Base-by-base conservation (phyloP, 2,329 filamentous ascomycete species). In the Fusarium equiseti region DNA sequence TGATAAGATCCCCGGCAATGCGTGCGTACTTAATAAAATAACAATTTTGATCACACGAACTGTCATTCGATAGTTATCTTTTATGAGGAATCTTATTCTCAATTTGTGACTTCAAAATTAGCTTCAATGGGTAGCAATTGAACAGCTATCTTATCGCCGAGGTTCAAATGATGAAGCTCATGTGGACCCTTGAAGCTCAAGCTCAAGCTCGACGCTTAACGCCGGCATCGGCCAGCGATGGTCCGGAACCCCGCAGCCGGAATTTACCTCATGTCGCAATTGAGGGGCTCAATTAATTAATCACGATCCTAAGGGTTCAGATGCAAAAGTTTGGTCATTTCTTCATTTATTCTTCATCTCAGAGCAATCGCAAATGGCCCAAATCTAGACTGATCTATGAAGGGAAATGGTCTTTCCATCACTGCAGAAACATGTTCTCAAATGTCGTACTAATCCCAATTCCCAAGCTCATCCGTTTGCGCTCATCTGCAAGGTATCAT, bases 401-500 rank as follows among this genome's bases (percentile, higher is more conserved):
- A 20, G 35, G 45, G 18, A 32, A 42, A 38, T 26, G 44, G 60
- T 63, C 49, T 60, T 74, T 74, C 72, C 57, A 59, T 68, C 66
- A 63, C 38, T 16, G 16, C 16, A 61, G 42, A 51, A 62, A 16
- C 12, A 43, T n/a, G 18, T 51, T 46, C 18, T n/a, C 26, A 46
- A 52, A 62, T 65, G 59, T 42, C 49, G 61, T 74, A 74, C 72
- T 75, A 52, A 46, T 55, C 54, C 59, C 64, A 55, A 16, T 29
- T 32, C 43, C 54, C 52, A 13, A 26, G 44, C 32, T 31, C 31
- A 13, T 53, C 31, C 31, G 51, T 56, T 57, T 56, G 42, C 43
- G 60, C 68, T 65, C 72, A 75, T 72, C 29, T 68, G 70, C 59
- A 74, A 56, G 73, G 68, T 75, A 73, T 75, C 73, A 75, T 73